These are phyloP conservation scores for Knoxia roxburghii DNA, from an alignment of 257 asterid genomes.

Conservation along the genomic window DNA sequence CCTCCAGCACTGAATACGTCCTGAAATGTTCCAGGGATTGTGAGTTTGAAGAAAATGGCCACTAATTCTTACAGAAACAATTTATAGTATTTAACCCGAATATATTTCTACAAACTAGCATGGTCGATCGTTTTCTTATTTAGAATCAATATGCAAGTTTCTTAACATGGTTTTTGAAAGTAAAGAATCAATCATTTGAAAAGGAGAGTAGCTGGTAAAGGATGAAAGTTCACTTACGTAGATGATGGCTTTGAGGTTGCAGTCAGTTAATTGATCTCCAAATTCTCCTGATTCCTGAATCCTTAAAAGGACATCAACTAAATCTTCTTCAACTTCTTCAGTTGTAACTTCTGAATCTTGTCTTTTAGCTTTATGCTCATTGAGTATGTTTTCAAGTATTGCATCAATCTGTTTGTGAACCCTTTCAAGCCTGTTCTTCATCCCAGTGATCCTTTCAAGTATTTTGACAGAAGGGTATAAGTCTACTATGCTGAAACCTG, in stretches of 20 bases:
- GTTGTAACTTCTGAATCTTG: not conserved
- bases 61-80: too few relatives aligned
- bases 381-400: not conserved
- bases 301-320: conserved; percentile 18
- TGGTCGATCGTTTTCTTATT: too few relatives aligned
- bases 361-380: conserved; percentile 4
- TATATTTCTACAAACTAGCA: too few relatives aligned
- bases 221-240: conserved; percentile 1
- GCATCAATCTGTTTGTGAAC: not conserved
- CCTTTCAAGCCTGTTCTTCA: conserved; percentile 1
- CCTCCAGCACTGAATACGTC: conserved; percentile 13
- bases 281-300: conserved; percentile 6
- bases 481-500: conserved; percentile 7
- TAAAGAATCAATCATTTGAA: not conserved
- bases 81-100: too few relatives aligned
- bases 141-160: too few relatives aligned
- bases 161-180: too few relatives aligned
- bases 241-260: conserved; percentile 14
- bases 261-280: conserved; percentile 2
- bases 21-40: too few relatives aligned
- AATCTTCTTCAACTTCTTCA: conserved; percentile 17
- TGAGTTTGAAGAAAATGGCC: too few relatives aligned
- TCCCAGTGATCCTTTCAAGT: conserved; percentile 5
- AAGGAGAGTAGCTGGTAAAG: not conserved
- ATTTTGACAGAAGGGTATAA: conserved; percentile 6